Evolutionary conservation across 2,329 filamentous ascomycete genomes (phyloP).

Genomic region (Aspergillus sp.): DNA sequence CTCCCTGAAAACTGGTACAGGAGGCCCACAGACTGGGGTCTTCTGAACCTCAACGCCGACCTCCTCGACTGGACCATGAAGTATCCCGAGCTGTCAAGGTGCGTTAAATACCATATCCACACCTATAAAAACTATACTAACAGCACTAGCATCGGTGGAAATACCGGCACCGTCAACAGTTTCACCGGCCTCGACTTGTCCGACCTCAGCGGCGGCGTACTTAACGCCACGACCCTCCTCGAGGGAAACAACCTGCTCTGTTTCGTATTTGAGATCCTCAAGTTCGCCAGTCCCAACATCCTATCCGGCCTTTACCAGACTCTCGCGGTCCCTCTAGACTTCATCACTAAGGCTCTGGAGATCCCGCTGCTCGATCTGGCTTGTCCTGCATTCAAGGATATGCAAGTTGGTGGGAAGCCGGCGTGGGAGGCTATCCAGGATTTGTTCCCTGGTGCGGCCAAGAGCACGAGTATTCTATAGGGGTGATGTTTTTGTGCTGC

Average conservation of each 20-base stretch:
- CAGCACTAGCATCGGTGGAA: constrained; percentile 50
- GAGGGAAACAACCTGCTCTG: constrained; percentile 44
- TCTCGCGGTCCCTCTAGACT: constrained; percentile 27
- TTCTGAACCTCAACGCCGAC: constrained; percentile 45
- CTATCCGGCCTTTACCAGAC: constrained; percentile 31
- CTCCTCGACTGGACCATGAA: constrained; percentile 37
- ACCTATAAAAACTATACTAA: background rate
- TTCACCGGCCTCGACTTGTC: constrained; percentile 49
- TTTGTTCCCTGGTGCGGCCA: constrained; percentile 29
- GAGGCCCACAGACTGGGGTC: constrained; percentile 46
- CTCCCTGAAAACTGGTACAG: constrained; percentile 57
- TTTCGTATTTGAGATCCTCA: constrained; percentile 37
- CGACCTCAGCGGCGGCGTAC: constrained; percentile 45
- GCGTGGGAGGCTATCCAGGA: constrained; percentile 30
- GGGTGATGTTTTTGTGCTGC: background rate
- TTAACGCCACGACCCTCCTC: constrained; percentile 34
- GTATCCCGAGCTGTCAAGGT: constrained; percentile 44
- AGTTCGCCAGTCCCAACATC: constrained; percentile 33
- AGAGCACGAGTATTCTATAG: constrained; percentile 19
- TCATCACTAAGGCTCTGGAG: constrained; percentile 30
- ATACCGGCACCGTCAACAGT: constrained; percentile 51
- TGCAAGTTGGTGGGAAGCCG: constrained; percentile 31
- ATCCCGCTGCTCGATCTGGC: constrained; percentile 28
- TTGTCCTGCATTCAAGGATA: constrained; percentile 33
- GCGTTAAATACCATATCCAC: background rate